Evolutionary conservation across 768 basidiomycete genomes (phyloP).

Genomic region (Amanita pallidorosea): DNA sequence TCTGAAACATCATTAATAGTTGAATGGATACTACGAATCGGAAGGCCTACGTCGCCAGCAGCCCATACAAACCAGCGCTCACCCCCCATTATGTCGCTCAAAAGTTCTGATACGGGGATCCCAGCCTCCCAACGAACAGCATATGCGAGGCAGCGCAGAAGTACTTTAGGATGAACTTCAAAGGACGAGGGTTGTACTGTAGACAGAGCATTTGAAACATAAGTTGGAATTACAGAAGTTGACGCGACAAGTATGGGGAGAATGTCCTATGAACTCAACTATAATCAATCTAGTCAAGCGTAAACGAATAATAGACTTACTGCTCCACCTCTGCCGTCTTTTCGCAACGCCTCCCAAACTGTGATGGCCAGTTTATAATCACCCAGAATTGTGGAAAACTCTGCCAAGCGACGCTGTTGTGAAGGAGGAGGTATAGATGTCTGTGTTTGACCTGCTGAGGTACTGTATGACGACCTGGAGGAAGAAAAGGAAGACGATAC

Average conservation of each 20-base stretch:
- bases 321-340: conserved; percentile 81
- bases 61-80: conserved; percentile 85
- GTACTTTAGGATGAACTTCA: conserved; percentile 51
- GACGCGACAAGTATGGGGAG: conserved; percentile 64
- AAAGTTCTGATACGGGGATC: conserved; percentile 47
- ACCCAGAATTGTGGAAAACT: conserved; percentile 88
- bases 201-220: conserved; percentile 53
- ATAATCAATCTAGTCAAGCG: neutral
- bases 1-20: conserved; percentile 30
- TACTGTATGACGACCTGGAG: conserved; percentile 24
- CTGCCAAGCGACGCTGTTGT: conserved; percentile 82
- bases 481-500: conserved; percentile 31
- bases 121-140: conserved; percentile 74
- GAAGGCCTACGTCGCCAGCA: conserved; percentile 58
- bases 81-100: conserved; percentile 49
- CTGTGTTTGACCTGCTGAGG: conserved; percentile 14
- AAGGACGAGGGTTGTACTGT: conserved; percentile 28
- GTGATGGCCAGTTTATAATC: conserved; percentile 77
- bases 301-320: conserved; percentile 37
- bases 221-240: conserved; percentile 45
- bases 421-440: conserved; percentile 32
- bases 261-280: conserved; percentile 50
- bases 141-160: conserved; percentile 55
- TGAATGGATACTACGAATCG: neutral
- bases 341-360: conserved; percentile 81